phyloP scores from a whole-genome alignment of 305 asterid genomes.

The Solanum chacoense region DNA sequence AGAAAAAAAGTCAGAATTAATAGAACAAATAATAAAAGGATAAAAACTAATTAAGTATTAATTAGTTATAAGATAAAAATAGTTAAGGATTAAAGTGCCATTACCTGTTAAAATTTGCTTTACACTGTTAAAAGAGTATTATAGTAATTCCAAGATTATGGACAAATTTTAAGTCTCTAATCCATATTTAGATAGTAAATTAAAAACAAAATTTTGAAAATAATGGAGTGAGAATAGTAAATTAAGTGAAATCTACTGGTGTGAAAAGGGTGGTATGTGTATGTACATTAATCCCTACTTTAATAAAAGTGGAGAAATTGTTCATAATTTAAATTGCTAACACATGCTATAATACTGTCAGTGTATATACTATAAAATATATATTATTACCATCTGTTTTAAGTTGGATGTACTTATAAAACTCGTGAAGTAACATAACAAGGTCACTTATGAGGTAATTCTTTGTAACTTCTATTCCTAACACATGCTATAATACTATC shows the following conservation, averaged over 20 bases:
- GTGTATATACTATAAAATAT: no score
- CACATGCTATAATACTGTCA: no score
- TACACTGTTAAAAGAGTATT: not conserved
- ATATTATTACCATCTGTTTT: not conserved
- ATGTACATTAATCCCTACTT: not conserved
- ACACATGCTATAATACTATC: not conserved
- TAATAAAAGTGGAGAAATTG: not conserved
- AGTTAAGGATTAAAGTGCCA: not conserved
- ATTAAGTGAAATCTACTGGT: not conserved
- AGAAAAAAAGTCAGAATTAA: not conserved
- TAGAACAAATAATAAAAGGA: not conserved
- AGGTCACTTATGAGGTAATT: not conserved
- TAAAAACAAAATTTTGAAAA: not conserved
- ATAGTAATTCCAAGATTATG: not conserved
- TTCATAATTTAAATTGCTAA: not conserved
- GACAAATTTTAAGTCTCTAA: not conserved
- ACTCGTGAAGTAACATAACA: no score
- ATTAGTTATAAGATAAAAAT: not conserved
- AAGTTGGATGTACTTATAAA: not conserved
- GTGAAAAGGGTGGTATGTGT: not conserved
- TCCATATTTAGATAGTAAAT: not conserved
- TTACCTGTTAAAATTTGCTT: not conserved
- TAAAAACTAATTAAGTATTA: not conserved
- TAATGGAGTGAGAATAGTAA: not conserved
- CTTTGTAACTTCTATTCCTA: no score